Conservation (phyloP, 768 basidiomycete genomes). For the Suillus brevipes region DNA sequence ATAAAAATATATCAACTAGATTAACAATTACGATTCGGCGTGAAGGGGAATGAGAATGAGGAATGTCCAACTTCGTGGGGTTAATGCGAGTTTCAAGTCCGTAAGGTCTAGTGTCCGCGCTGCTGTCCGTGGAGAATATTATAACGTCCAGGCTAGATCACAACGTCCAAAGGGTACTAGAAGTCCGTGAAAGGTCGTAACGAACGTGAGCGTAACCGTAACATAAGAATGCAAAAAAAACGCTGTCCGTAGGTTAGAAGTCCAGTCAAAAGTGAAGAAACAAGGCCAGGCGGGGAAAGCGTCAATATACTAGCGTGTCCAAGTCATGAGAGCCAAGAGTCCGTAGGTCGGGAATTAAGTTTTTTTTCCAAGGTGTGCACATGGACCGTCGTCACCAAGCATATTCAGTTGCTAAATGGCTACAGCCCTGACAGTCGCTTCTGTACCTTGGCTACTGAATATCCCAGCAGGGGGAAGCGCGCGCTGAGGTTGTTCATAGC, state of each 20-base stretch:
- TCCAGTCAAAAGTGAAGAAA: conserved; percentile 14
- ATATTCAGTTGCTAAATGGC: background rate
- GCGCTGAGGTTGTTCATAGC: conserved; percentile 63
- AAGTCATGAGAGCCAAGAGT: conserved; percentile 2
- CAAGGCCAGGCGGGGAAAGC: background rate
- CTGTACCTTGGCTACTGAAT: conserved; percentile 32
- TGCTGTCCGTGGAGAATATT: conserved; percentile 17
- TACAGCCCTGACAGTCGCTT: conserved; percentile 26
- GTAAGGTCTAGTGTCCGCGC: conserved; percentile 24
- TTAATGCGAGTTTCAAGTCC: conserved; percentile 22
- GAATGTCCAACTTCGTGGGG: conserved; percentile 11
- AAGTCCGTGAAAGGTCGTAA: conserved; percentile 28
- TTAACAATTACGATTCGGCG: conserved; percentile 27
- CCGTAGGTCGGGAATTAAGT: conserved; percentile 1
- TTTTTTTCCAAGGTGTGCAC: conserved; percentile 4
- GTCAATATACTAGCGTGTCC: conserved; percentile 1
- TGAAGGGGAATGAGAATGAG: background rate
- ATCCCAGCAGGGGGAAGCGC: conserved; percentile 57
- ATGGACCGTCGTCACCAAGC: background rate
- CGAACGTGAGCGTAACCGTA: conserved; percentile 18
- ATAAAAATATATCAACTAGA: conserved; percentile 28
- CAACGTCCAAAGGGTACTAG: conserved; percentile 16
- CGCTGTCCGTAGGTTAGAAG: conserved; percentile 21
- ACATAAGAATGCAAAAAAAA: conserved; percentile 11
- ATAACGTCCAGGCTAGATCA: conserved; percentile 3